Percentiles rank a stretch among this genome's conserved stretches.
phyloP scores from a whole-genome alignment of 2,329 filamentous ascomycete genomes.

The Phialocephala sp. region DNA sequence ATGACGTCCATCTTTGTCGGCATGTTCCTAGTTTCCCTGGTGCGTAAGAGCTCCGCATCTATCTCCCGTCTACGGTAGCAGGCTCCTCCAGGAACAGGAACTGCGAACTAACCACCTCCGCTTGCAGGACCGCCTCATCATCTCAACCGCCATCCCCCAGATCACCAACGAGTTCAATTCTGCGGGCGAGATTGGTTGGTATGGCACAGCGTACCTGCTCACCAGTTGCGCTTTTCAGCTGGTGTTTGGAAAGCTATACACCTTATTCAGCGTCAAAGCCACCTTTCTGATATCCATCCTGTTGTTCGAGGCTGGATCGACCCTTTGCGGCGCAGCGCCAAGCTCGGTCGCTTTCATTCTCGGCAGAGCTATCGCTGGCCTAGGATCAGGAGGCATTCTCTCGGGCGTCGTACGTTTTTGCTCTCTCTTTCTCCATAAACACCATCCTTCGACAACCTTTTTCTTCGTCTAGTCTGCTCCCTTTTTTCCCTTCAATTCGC shows the following conservation, averaged over 20 bases:
- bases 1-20: constrained; percentile 23
- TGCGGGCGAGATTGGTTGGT: constrained; percentile 46
- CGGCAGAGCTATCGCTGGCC: constrained; percentile 36
- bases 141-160: constrained; percentile 32
- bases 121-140: constrained; percentile 20
- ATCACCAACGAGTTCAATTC: constrained; percentile 46
- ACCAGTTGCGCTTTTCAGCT: constrained; percentile 27
- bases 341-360: constrained; percentile 37
- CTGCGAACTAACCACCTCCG: constrained; percentile 3
- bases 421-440: neutral
- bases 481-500: neutral
- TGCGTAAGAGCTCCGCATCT: constrained; percentile 9
- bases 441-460: neutral
- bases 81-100: no score
- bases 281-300: constrained; percentile 30
- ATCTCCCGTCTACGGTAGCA: no score
- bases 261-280: constrained; percentile 31
- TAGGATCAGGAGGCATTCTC: constrained; percentile 32
- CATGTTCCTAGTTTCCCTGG: constrained; percentile 26
- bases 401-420: constrained; percentile 28
- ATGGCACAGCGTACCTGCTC: constrained; percentile 44
- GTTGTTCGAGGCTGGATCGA: constrained; percentile 36
- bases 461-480: neutral
- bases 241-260: constrained; percentile 33
- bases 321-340: constrained; percentile 34